Evolutionary conservation across 2,329 filamentous ascomycete species (phyloP).

Genomic region (Pyrenochaeta sp.): DNA sequence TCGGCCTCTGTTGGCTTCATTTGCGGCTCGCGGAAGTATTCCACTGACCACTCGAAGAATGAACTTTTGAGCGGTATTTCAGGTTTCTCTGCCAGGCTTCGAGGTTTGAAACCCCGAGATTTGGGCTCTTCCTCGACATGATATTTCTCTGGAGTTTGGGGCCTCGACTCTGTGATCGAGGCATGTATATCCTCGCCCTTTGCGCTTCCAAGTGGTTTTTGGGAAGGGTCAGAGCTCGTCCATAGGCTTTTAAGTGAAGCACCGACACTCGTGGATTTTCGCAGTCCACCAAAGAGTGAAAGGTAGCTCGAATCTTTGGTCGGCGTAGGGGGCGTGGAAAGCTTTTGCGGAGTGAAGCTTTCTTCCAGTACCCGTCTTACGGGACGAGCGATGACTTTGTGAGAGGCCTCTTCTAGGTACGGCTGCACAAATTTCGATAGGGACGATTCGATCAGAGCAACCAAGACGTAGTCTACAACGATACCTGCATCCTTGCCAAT

Average conservation of each 20-base stretch:
- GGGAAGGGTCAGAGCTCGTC: constrained; percentile 44
- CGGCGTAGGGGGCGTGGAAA: constrained; percentile 55
- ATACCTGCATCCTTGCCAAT: constrained; percentile 83
- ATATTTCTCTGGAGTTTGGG: constrained; percentile 68
- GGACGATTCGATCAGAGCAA: constrained; percentile 77
- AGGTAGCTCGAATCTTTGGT: constrained; percentile 66
- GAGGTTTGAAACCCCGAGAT: constrained; percentile 75
- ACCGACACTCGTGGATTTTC: constrained; percentile 70
- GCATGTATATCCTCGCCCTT: constrained; percentile 66
- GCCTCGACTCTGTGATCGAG: constrained; percentile 76
- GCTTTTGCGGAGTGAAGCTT: constrained; percentile 51
- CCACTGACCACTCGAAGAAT: constrained; percentile 94
- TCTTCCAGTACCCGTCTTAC: constrained; percentile 44
- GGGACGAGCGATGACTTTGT: constrained; percentile 53
- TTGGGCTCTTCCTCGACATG: constrained; percentile 77
- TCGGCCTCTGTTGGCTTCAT: constrained; percentile 97
- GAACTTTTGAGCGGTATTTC: constrained; percentile 78
- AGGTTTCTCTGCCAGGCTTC: constrained; percentile 66
- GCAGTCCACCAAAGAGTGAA: constrained; percentile 63
- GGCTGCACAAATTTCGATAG: constrained; percentile 74
- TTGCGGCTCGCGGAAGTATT: constrained; percentile 96
- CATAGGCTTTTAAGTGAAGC: constrained; percentile 70
- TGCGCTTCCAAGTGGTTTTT: constrained; percentile 47
- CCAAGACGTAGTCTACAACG: constrained; percentile 87
- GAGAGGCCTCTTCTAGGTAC: constrained; percentile 75